phyloP scores from a whole-genome alignment of 2,329 filamentous ascomycete species.

The Paramyrothecium sp. region DNA sequence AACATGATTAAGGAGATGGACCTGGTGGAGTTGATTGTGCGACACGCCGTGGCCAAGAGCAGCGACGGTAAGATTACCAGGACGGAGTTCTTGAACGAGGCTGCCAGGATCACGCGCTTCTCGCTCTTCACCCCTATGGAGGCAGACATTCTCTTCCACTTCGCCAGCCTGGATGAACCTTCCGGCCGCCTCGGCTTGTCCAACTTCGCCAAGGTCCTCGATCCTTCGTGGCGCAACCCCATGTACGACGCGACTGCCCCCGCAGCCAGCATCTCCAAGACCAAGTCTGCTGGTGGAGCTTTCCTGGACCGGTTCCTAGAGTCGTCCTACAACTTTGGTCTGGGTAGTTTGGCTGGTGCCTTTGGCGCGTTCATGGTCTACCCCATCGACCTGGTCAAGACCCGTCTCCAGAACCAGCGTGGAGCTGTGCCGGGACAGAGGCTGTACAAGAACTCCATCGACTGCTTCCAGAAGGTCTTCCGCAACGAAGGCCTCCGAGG shows the following conservation, averaged over 20 bases:
- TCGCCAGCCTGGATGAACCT: slow-evolving; percentile 87
- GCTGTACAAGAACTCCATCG: slow-evolving; percentile 94
- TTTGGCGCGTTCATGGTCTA: slow-evolving; percentile 99
- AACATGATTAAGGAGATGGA: slow-evolving; percentile 99
- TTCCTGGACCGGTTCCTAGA: slow-evolving; percentile 60
- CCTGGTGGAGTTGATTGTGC: slow-evolving; percentile 88
- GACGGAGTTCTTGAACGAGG: slow-evolving; percentile 92
- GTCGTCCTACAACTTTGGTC: slow-evolving; percentile 84
- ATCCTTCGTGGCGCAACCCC: slow-evolving; percentile 81
- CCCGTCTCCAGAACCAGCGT: slow-evolving; percentile 96
- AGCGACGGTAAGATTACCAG: slow-evolving; percentile 89
- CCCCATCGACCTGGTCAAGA: slow-evolving; percentile 98
- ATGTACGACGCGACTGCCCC: slow-evolving; percentile 49
- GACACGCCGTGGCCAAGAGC: slow-evolving; percentile 81
- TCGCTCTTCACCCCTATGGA: slow-evolving; percentile 98
- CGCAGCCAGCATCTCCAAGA: slow-evolving; percentile 33
- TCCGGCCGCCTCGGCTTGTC: slow-evolving; percentile 77
- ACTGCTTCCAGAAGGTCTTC: slow-evolving; percentile 91
- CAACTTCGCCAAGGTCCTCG: slow-evolving; percentile 94
- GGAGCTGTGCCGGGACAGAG: slow-evolving; percentile 77
- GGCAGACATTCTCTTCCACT: slow-evolving; percentile 97
- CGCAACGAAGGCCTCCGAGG: slow-evolving; percentile 88
- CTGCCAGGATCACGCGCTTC: slow-evolving; percentile 86
- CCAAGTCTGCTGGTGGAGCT: slow-evolving; percentile 20
- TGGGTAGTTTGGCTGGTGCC: slow-evolving; percentile 88